Evolutionary conservation across 768 basidiomycete genomes (phyloP), one percentile per base, ranked within the genome.

Genomic region (Cubamyces lactineus): DNA sequence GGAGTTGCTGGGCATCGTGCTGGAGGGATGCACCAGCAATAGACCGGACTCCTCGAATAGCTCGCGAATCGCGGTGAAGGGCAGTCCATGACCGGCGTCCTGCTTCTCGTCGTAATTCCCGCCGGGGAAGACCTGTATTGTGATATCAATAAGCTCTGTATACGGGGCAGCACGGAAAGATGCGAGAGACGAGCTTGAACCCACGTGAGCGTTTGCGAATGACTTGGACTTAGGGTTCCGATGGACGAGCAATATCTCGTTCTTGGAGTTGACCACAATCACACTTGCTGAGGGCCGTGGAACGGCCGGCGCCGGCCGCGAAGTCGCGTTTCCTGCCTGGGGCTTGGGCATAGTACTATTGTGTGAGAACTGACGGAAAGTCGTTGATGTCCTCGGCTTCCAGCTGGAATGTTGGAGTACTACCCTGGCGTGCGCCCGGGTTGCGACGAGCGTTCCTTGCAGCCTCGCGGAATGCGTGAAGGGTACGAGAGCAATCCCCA

Each of bases 41-140:
- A 91, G 72, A 1, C 89, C 89, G 2, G 88, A 81, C 69, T 92
- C 89, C 68, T 92, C 89, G 60, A 92, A 91, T 0, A 88, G 86
- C 74, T 92, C 89, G 17, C 89, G 80, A 46, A 91, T 85, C 3
- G 88, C 89, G 15, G 88, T 90, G 59, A 86, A 78, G 34, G 72
- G 71, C 19, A 87, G 70, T 0, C 63, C 63, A 2, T 57, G 41
- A 11, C 83, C 83, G 6, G 70, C 68, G 66, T 90, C 89, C 65
- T 90, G 87, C 57, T 76, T 73, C 50, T 77, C 64, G 75, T 90
- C 89, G 43, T 77, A 79, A 71, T 89, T 89, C 17, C 89, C 89
- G 15, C 89, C 89, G 7, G 89, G 89, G 67, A 91, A 92, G 28
- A 90, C 89, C 89, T 91, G 63, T 12, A 19, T 46, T 52, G 54